These are phyloP conservation scores for Pichia deserticola DNA, from an alignment of 805 yeast genomes.

Conservation along the genomic window DNA sequence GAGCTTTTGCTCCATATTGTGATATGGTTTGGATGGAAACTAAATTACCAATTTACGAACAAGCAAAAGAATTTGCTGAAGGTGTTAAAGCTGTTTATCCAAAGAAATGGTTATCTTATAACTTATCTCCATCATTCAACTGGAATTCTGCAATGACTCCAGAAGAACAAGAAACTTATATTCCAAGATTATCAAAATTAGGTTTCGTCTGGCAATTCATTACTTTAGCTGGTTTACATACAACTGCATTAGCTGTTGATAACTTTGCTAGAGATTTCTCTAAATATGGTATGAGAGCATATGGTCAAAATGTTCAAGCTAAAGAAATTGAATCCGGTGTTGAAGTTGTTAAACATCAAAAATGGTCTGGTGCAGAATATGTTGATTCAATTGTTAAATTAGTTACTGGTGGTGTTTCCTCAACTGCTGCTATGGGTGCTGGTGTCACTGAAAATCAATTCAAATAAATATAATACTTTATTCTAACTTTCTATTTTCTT, in stretches of 20 bases:
- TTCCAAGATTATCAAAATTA: slow-evolving; percentile 73
- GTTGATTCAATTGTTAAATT: slow-evolving; percentile 83
- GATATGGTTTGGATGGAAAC: slow-evolving; percentile 99
- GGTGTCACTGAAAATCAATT: slow-evolving; percentile 98
- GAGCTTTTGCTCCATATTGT: slow-evolving; percentile 91
- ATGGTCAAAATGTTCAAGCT: slow-evolving; percentile 80
- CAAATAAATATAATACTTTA: slow-evolving; percentile 29
- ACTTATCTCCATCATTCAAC: slow-evolving; percentile 94
- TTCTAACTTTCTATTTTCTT: too few species aligned
- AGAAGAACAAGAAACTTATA: slow-evolving; percentile 84
- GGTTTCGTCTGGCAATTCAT: slow-evolving; percentile 98
- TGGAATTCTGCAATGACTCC: slow-evolving; percentile 93
- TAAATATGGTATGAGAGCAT: slow-evolving; percentile 88
- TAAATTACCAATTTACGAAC: slow-evolving; percentile 85
- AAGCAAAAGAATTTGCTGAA: slow-evolving; percentile 90
- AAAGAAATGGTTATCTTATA: slow-evolving; percentile 93
- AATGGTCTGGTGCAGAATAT: slow-evolving; percentile 98
- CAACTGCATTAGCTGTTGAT: slow-evolving; percentile 88
- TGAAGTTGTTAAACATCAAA: slow-evolving; percentile 95
- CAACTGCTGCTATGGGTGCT: slow-evolving; percentile 97
- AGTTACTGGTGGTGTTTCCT: slow-evolving; percentile 89
- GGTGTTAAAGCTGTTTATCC: slow-evolving; percentile 82
- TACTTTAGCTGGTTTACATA: slow-evolving; percentile 94
- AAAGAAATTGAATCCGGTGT: slow-evolving; percentile 84
- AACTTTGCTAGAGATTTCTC: slow-evolving; percentile 74